Conservation (phyloP, 495 filamentous ascomycete species). For the Tuber microsphaerosporum region DNA sequence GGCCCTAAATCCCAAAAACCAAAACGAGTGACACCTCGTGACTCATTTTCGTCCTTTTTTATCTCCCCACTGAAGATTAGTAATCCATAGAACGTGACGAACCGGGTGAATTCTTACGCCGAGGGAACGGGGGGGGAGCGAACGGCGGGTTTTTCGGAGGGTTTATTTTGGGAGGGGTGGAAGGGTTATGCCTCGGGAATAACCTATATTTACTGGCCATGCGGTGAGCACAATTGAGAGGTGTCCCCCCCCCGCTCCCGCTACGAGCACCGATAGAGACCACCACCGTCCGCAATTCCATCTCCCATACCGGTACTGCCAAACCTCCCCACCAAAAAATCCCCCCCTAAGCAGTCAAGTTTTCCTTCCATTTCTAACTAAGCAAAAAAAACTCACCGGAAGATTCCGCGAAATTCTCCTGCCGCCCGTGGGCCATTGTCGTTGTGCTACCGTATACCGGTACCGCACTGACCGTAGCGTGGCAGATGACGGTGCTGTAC, state of each 20-base stretch:
- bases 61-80: neutral
- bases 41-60: neutral
- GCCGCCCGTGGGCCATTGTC: neutral
- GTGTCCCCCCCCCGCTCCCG: neutral
- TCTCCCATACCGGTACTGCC: too few relatives aligned
- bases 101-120: neutral
- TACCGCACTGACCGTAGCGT: neutral
- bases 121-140: neutral
- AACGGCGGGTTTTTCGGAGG: neutral
- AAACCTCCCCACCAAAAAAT: too few relatives aligned
- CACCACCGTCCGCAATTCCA: too few relatives aligned
- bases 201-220: neutral
- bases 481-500: neutral
- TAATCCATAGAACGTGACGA: neutral
- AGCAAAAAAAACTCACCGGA: neutral
- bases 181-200: neutral
- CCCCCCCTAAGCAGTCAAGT: too few relatives aligned
- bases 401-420: neutral
- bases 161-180: neutral
- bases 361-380: neutral
- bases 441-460: neutral
- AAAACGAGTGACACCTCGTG: neutral
- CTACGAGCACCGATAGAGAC: too few relatives aligned
- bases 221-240: neutral
- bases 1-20: neutral